phyloP scores from a whole-genome alignment of 331 rosid genomes.

The Acacia pycnantha region DNA sequence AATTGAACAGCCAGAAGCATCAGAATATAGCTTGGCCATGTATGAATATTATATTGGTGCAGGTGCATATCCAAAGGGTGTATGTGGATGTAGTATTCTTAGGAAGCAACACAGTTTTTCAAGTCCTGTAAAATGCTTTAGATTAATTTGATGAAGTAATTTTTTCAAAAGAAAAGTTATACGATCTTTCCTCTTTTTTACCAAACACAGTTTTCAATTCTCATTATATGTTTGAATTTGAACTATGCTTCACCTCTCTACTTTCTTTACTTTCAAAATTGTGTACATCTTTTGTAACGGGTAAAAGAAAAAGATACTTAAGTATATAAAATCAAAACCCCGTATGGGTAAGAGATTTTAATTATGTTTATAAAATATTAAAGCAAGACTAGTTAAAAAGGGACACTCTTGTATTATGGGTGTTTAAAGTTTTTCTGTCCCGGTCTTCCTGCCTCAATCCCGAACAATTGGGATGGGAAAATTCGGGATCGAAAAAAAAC shows the following conservation, averaged over 20 bases:
- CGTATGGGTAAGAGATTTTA: constrained; percentile 27
- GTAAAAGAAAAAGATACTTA: not conserved
- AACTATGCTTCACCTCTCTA: not conserved
- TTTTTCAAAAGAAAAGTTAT: too few relatives aligned
- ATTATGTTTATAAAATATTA: constrained; percentile 17
- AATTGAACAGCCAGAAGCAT: not conserved
- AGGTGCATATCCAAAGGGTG: not conserved
- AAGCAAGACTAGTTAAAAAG: constrained; percentile 39
- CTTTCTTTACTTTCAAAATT: not conserved
- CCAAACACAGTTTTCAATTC: not conserved
- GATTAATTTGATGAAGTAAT: not conserved
- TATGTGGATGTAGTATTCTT: not conserved
- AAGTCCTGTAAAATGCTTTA: not conserved
- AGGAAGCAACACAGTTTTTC: not conserved
- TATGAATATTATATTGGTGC: not conserved
- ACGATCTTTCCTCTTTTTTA: too few relatives aligned
- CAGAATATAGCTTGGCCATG: not conserved
- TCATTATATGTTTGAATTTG: not conserved
- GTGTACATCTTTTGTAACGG: not conserved
- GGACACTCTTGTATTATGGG: not conserved
- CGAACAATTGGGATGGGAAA: too few relatives aligned
- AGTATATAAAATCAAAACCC: constrained; percentile 27
- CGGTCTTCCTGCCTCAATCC: fast-evolving
- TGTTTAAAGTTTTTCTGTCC: too few relatives aligned
- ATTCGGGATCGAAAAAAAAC: too few relatives aligned